These are phyloP conservation scores for Irpex sp. DNA, from an alignment of 1,284 basidiomycete species.

Conservation along the genomic window DNA sequence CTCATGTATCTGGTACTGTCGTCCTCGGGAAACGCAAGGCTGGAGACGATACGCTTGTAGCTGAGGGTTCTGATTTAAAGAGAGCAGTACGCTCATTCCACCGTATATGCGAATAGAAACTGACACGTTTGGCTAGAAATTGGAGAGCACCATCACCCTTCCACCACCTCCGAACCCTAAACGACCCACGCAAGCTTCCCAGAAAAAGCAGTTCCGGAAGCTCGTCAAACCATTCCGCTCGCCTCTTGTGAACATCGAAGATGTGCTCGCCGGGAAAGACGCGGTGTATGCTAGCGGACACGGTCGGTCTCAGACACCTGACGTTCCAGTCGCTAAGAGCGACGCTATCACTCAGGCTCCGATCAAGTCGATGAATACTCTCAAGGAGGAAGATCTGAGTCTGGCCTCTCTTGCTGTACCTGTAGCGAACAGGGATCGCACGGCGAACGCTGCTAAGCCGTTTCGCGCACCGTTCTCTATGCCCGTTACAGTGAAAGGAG, in stretches of 20 bases:
- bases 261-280: slow-evolving; percentile 17
- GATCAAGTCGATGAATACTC: neutral
- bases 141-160: slow-evolving; percentile 10
- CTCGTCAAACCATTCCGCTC: slow-evolving; percentile 63
- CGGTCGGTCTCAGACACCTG: neutral
- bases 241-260: slow-evolving; percentile 33
- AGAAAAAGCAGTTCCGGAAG: slow-evolving; percentile 53
- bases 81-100: neutral
- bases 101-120: neutral
- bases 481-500: neutral
- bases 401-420: neutral
- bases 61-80: neutral
- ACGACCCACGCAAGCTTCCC: slow-evolving; percentile 51
- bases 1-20: neutral
- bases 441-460: slow-evolving; percentile 45
- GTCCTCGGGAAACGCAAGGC: neutral
- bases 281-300: slow-evolving; percentile 22
- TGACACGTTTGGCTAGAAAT: slow-evolving; percentile 13
- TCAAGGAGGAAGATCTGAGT: neutral
- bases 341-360: neutral
- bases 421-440: slow-evolving; percentile 31
- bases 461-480: slow-evolving; percentile 62
- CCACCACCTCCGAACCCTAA: slow-evolving; percentile 45
- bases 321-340: neutral
- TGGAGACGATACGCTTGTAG: neutral